Conservation (phyloP, 176 grass and related monocot genomes). For the Triticum turgidum region DNA sequence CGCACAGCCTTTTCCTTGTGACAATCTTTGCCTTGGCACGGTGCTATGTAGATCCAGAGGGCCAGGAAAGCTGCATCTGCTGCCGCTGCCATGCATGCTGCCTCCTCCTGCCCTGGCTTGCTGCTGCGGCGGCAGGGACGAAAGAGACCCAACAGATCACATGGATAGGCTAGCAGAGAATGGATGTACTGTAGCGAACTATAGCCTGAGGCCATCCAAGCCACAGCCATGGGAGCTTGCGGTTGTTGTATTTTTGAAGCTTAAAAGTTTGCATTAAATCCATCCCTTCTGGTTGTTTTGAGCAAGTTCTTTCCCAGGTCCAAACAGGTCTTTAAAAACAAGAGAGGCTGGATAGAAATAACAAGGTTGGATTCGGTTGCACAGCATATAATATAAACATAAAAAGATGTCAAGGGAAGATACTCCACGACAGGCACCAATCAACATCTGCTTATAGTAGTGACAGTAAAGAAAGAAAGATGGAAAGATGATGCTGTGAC, state of each 20-base stretch:
- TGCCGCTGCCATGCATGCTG: constrained; percentile 13
- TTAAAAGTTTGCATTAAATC: constrained; percentile 27
- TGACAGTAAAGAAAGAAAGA: constrained; percentile 13
- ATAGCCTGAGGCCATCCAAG: neutral
- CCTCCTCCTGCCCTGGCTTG: constrained; percentile 34
- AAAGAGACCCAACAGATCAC: constrained; percentile 71
- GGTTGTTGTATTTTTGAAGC: neutral
- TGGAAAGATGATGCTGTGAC: neutral
- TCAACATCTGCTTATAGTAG: constrained; percentile 14
- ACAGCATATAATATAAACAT: neutral
- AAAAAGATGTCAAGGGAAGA: neutral
- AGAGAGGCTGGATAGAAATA: neutral
- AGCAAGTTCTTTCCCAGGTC: constrained; percentile 21
- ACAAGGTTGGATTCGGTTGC: neutral
- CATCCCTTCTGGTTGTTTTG: constrained; percentile 40
- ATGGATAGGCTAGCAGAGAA: constrained; percentile 32
- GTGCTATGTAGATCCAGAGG: constrained; percentile 1
- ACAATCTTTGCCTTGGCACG: constrained; percentile 40
- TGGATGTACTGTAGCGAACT: neutral
- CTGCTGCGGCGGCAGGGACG: constrained; percentile 35
- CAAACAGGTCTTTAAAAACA: constrained; percentile 19
- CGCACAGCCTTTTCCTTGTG: constrained; percentile 25
- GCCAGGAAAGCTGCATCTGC: constrained; percentile 33
- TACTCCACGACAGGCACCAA: constrained; percentile 13
- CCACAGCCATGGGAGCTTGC: neutral